phyloP scores from a whole-genome alignment of 169 alveolate genomes.

The Toxoplasma gondii region DNA sequence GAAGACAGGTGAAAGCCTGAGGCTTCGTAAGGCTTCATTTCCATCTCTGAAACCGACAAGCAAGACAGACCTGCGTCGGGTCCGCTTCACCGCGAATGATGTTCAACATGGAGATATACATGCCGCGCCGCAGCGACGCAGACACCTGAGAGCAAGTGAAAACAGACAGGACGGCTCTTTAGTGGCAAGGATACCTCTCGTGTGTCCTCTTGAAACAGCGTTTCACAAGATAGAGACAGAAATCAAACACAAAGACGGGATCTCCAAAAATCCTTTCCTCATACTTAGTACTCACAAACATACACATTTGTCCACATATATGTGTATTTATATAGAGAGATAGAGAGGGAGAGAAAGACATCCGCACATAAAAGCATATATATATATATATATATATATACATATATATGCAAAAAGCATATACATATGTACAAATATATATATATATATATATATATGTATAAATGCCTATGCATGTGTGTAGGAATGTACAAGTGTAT shows the following conservation, averaged over 20 bases:
- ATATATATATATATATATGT: no score
- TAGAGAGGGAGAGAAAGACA: slow-evolving; percentile 63
- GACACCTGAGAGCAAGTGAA: slow-evolving; percentile 66
- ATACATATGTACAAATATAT: neutral
- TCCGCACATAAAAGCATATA: slow-evolving; percentile 14
- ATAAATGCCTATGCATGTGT: no score
- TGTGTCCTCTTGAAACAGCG: neutral
- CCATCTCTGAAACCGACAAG: no score
- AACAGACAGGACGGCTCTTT: neutral
- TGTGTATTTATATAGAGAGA: slow-evolving; percentile 10
- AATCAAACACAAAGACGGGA: no score
- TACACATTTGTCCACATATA: neutral
- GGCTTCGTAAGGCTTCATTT: no score
- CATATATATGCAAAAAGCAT: neutral
- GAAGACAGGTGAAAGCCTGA: no score
- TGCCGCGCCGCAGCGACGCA: slow-evolving; percentile 88
- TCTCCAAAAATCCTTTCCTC: neutral
- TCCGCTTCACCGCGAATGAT: slow-evolving; percentile 95
- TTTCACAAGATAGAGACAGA: no score
- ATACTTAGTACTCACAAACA: neutral
- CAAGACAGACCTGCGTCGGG: slow-evolving; percentile 79
- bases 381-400: neutral
- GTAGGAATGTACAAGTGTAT: no score
- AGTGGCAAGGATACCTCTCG: neutral
- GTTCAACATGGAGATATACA: slow-evolving; percentile 92